A percentile compares a stretch with the other conserved stretches of the same genome.
These are phyloP conservation scores for Cordyceps tenuipes DNA, from an alignment of 2,329 filamentous ascomycete genomes.

Conservation along the genomic window DNA sequence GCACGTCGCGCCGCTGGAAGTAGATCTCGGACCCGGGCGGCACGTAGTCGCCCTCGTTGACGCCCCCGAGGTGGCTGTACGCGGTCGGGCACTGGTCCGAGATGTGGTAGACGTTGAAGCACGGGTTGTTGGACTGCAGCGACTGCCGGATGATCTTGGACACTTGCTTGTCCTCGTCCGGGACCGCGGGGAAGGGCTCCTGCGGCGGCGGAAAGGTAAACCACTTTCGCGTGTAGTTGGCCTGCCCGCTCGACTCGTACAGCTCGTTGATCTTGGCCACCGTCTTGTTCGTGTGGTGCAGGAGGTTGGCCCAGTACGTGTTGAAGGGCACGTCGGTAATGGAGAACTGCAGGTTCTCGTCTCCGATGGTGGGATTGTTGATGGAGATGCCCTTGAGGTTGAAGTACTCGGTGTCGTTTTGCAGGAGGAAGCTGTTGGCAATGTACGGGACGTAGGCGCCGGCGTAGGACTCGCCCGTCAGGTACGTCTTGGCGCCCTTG, in stretches of 20 bases:
- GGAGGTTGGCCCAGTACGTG: constrained; percentile 51
- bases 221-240: constrained; percentile 49
- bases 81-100: constrained; percentile 61
- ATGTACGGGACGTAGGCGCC: constrained; percentile 65
- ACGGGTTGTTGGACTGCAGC: constrained; percentile 53
- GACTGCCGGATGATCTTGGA: constrained; percentile 46
- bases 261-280: constrained; percentile 41
- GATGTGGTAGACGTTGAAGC: constrained; percentile 71
- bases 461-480: constrained; percentile 62
- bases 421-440: constrained; percentile 61
- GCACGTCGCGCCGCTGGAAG: constrained; percentile 63
- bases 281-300: constrained; percentile 56
- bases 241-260: constrained; percentile 53
- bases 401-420: constrained; percentile 56
- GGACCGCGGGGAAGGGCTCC: constrained; percentile 39
- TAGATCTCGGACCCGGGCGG: constrained; percentile 59
- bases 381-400: constrained; percentile 62
- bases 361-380: constrained; percentile 60
- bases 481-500: constrained; percentile 56
- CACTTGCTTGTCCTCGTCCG: constrained; percentile 49
- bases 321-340: constrained; percentile 50
- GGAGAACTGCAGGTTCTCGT: constrained; percentile 34
- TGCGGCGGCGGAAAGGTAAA: constrained; percentile 62
- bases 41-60: constrained; percentile 1
- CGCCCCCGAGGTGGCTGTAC: constrained; percentile 53